Conservation (phyloP, 176 grass and related monocot species). For the Saccharum spontaneum region DNA sequence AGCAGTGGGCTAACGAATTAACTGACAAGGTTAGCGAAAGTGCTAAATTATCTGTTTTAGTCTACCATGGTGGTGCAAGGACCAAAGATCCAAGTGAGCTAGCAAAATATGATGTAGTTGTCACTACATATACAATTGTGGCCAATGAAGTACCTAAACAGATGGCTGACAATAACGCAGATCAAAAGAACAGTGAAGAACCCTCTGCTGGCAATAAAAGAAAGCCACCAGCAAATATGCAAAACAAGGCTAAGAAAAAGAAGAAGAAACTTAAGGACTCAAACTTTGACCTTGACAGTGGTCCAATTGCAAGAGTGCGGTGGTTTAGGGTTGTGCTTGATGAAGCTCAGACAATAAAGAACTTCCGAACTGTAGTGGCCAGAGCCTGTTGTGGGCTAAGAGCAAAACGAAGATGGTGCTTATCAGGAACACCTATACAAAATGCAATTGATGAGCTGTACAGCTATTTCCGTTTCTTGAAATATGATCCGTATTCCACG, state of each 20-base stretch:
- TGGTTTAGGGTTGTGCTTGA: constrained; percentile 99
- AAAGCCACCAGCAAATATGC: constrained; percentile 45
- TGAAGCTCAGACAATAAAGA: constrained; percentile 99
- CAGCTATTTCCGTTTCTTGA: constrained; percentile 98
- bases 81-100: constrained; percentile 83
- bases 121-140: constrained; percentile 96
- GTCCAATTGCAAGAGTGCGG: constrained; percentile 82
- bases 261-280: constrained; percentile 69
- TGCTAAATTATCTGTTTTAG: constrained; percentile 79
- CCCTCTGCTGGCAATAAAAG: constrained; percentile 73
- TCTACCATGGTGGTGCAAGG: constrained; percentile 96
- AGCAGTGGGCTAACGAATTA: constrained; percentile 89
- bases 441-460: constrained; percentile 96
- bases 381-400: constrained; percentile 89
- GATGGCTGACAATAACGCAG: constrained; percentile 62
- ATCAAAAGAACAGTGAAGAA: constrained; percentile 75
- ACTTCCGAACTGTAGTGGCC: constrained; percentile 87
- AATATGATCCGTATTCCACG: constrained; percentile 83
- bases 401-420: constrained; percentile 96
- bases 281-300: constrained; percentile 64
- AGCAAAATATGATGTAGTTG: constrained; percentile 88
- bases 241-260: constrained; percentile 66
- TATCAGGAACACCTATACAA: constrained; percentile 98
- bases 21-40: constrained; percentile 67
- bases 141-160: constrained; percentile 98